Evolutionary conservation across 2,329 filamentous ascomycete species (phyloP).

Genomic region (Xylaria sp.): DNA sequence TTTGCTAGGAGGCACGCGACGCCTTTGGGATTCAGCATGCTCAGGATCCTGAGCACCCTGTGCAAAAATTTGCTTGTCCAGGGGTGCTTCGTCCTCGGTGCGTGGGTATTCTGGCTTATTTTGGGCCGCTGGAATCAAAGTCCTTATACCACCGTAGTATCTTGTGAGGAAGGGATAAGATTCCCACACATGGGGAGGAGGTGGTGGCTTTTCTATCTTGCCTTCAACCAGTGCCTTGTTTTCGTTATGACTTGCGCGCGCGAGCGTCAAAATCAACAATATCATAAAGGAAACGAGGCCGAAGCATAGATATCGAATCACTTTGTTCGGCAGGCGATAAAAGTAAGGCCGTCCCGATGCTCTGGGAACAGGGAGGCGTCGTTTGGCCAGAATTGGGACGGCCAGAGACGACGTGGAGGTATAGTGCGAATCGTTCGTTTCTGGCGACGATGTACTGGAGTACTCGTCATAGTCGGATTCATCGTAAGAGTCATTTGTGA

Average conservation of each 20-base stretch:
- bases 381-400: slow-evolving; percentile 57
- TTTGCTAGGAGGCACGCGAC: slow-evolving; percentile 59
- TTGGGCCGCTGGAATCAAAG: slow-evolving; percentile 70
- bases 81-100: slow-evolving; percentile 66
- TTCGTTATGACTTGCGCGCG: slow-evolving; percentile 77
- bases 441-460: slow-evolving; percentile 57
- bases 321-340: slow-evolving; percentile 76
- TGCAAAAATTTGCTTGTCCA: slow-evolving; percentile 54
- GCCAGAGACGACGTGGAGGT: slow-evolving; percentile 56
- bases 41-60: slow-evolving; percentile 48
- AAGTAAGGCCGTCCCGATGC: slow-evolving; percentile 53
- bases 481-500: slow-evolving; percentile 62
- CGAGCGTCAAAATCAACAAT: slow-evolving; percentile 80
- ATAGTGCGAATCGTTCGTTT: slow-evolving; percentile 66
- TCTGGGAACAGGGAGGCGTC: slow-evolving; percentile 48
- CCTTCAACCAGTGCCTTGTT: slow-evolving; percentile 71
- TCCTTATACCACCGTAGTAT: slow-evolving; percentile 89
- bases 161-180: slow-evolving; percentile 84
- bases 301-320: slow-evolving; percentile 82
- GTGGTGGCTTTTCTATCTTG: slow-evolving; percentile 56
- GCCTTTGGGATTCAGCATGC: slow-evolving; percentile 31
- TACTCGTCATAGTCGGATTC: slow-evolving; percentile 55
- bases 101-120: slow-evolving; percentile 86
- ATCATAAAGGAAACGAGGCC: slow-evolving; percentile 75
- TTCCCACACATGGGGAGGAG: slow-evolving; percentile 81